Evolutionary conservation across 2,329 filamentous ascomycete species (phyloP).

Genomic region (Calonectria multiphialidica): DNA sequence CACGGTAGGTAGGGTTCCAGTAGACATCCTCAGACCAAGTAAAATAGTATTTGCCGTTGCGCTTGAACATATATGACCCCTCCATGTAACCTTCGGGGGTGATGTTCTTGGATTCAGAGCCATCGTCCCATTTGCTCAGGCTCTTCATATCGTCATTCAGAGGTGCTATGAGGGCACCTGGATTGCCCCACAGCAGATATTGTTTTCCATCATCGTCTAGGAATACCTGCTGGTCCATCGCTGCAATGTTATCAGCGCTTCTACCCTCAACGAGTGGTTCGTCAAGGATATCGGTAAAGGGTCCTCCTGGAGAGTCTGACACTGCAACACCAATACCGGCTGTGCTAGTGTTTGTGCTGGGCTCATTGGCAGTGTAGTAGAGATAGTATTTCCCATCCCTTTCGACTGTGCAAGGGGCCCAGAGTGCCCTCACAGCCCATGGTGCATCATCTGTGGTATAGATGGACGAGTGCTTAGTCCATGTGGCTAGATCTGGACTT

Average conservation of each 20-base stretch:
- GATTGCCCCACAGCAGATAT: background rate
- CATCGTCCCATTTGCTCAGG: background rate
- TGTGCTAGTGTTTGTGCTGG: background rate
- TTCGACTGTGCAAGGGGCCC: background rate
- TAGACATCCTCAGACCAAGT: conserved; percentile 3
- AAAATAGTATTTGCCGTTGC: background rate
- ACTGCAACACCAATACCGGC: background rate
- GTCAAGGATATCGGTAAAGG: background rate
- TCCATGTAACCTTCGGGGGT: background rate
- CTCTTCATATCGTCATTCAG: conserved; percentile 1
- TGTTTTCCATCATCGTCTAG: background rate
- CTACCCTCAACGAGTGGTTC: background rate
- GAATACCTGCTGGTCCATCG: conserved; percentile 2
- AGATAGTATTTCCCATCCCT: background rate
- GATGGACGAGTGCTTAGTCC: background rate
- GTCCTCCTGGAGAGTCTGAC: background rate
- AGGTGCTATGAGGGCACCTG: background rate
- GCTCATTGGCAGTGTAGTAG: conserved; percentile 3
- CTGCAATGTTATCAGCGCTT: background rate
- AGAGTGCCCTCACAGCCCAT: background rate
- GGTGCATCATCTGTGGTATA: background rate
- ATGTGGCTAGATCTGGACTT: background rate
- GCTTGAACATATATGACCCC: background rate
- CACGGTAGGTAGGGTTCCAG: background rate
- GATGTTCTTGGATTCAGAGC: background rate